Evolutionary conservation across 78 protist species (phyloP), one percentile per base, ranked within the genome.

Genomic region (Emiliania huxleyi): DNA sequence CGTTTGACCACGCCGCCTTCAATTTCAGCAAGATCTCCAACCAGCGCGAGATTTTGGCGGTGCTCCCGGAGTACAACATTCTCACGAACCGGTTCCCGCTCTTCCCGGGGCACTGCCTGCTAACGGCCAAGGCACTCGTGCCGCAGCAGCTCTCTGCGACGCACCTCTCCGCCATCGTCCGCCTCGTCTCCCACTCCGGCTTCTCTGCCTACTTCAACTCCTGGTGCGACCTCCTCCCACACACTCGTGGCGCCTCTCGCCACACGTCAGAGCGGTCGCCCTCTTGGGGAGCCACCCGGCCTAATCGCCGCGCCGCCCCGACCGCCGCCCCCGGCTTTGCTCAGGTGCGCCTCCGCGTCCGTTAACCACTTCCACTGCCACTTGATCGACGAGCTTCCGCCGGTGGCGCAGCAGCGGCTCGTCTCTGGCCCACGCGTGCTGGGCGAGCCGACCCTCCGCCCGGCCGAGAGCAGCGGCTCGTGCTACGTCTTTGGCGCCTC

Each of bases 361-460:
- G 85, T 77, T 29, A 77, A 77, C 26, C 85, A 77, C 85, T 77
- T 77, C 46, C 85, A 77, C 85, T 77, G 85, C 85, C 85, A 77
- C 46, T 1, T 77, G 46, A 77, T 77, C 85, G 85, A 77, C 46
- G 85, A 77, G n/a, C 48, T 21, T 22, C 85, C 85, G 3, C 85
- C 85, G 35, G 85, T 77, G 35, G 18, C 85, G 11, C 4, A 48
- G 55, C 55, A 12, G 23, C 55, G 23, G 55, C 55, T 48, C 55
- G 55, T 48, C 23, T 12, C 4, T 11, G 55, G 55, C 55, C 55
- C 55, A 11, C 4, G 4, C 55, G 55, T 48, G 23, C 4, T 12
- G 55, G 55, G 55, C 55, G 55, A 12, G 55, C 55, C 23, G 23
- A 12, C 23, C 55, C 4, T 48, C 23, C 55, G 11, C 23, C 55